A percentile compares a stretch with the other conserved stretches of the same genome.
phyloP scores from a whole-genome alignment of 2,329 filamentous ascomycete species.

The Clarireedia monteithiana region DNA sequence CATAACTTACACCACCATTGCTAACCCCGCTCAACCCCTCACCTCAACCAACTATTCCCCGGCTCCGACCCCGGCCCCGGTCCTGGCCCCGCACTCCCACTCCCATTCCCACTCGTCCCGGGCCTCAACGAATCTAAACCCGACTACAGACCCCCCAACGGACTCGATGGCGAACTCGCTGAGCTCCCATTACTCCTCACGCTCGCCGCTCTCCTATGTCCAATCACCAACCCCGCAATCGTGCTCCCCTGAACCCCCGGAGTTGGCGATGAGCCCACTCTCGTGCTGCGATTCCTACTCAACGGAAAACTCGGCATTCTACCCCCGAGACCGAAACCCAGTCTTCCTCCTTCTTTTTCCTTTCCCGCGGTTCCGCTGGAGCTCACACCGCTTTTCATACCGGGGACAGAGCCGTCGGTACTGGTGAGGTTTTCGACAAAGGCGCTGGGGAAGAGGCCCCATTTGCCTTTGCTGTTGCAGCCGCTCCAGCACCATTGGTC shows the following conservation, averaged over 20 bases:
- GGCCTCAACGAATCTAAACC: not conserved
- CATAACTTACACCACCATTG: not conserved
- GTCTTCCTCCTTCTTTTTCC: conserved; percentile 9
- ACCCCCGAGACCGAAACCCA: not conserved
- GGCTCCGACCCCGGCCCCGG: conserved; percentile 8
- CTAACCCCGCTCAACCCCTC: conserved; percentile 40
- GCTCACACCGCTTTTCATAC: not conserved
- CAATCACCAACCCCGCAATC: conserved; percentile 3
- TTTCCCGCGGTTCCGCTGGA: not conserved
- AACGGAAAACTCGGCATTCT: conserved; percentile 4
- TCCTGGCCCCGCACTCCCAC: conserved; percentile 21
- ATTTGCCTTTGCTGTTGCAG: conserved; percentile 25
- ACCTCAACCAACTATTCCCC: conserved; percentile 41
- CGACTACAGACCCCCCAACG: not conserved
- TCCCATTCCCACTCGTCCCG: conserved; percentile 38
- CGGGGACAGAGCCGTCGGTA: not conserved
- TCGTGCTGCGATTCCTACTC: not conserved
- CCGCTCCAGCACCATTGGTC: conserved; percentile 30
- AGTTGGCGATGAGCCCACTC: not conserved
- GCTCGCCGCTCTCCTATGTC: conserved; percentile 4
- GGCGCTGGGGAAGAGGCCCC: conserved; percentile 24
- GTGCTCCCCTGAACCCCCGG: not conserved
- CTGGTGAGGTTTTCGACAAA: conserved; percentile 22
- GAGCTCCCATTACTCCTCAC: conserved; percentile 6
- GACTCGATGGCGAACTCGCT: conserved; percentile 2